These are phyloP conservation scores for Tricholoma terreum DNA, from an alignment of 768 basidiomycete genomes.

Conservation along the genomic window DNA sequence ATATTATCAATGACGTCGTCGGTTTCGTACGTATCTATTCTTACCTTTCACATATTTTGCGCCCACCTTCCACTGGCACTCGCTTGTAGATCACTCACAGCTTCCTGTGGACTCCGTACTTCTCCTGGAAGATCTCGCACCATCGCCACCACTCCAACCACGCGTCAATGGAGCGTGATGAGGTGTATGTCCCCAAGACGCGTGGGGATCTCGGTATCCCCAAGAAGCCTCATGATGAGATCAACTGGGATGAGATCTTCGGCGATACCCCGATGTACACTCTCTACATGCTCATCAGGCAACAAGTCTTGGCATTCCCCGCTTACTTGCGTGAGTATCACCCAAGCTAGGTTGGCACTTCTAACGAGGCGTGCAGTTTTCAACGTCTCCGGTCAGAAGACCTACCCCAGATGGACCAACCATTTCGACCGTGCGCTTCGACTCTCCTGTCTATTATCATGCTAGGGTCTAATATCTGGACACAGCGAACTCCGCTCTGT, in stretches of 20 bases:
- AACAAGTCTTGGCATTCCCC: constrained; percentile 58
- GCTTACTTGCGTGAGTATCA: constrained; percentile 54
- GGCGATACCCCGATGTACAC: constrained; percentile 63
- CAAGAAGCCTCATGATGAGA: constrained; percentile 29
- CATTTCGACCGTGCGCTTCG: constrained; percentile 53
- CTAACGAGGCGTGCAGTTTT: no score
- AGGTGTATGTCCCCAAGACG: constrained; percentile 61
- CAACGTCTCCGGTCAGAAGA: constrained; percentile 61
- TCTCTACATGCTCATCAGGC: constrained; percentile 49
- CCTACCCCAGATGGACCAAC: constrained; percentile 59
- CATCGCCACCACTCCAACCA: constrained; percentile 51
- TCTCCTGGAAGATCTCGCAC: constrained; percentile 53
- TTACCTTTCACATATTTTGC: constrained; percentile 6
- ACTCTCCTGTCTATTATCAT: background rate
- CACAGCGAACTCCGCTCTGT: constrained; percentile 54
- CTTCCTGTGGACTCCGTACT: constrained; percentile 50
- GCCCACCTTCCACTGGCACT: no score
- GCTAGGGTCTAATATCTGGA: background rate
- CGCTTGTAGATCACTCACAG: constrained; percentile 38
- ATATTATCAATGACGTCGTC: constrained; percentile 45
- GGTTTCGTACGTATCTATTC: constrained; percentile 41
- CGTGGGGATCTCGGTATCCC: constrained; percentile 53
- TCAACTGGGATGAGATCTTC: constrained; percentile 54
- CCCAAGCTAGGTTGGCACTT: no score
- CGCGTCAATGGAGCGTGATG: constrained; percentile 52